Evolutionary conservation across 2,329 filamentous ascomycete genomes (phyloP), one percentile per base, ranked within the genome.

Genomic region (Colletotrichum spinosum): DNA sequence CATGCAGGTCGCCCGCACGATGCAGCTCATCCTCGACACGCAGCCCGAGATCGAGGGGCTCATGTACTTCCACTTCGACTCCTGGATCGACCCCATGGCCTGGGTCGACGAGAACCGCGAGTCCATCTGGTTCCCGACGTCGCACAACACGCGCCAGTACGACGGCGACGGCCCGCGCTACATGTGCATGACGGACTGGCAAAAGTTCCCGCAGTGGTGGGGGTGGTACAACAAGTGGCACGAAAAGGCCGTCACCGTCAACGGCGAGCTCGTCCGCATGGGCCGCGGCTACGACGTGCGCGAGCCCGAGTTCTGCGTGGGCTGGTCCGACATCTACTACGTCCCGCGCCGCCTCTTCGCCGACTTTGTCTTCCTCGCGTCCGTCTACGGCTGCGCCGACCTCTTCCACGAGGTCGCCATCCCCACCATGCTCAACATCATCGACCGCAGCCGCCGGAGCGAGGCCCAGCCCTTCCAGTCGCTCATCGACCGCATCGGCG

Each of bases 281-380:
- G 35, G 39, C 37, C 50, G 53, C 8, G 65, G 61, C 2, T 67
- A 67, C 65, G 25, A 42, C 33, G 37, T 67, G 12, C 37, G 39
- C 1, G 65, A 62, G 9, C 34, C 67, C 8, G 71, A 76, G 65
- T 75, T 69, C 55, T 76, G 74, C 55, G 64, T 71, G 9, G 74
- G 74, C 34, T 77, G 75, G 75, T 70, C 69, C 5, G 75, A 77
- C 48, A 75, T 77, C 11, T 77, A 75, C 68, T 77, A 73, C 68
- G 67, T 77, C 38, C 75, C 75, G 6, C 70, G 73, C 34, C 71
- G 71, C 38, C 73, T 73, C 66, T 77, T 76, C 56, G 64, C 65
- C 38, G 75, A 77, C 62, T 77, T 67, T 38, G 72, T 76, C 41
- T 67, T 69, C 48, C 69, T 76, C 3, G 55, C 70, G 8, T 57